A percentile compares a stretch with the other conserved stretches of the same genome.
Evolutionary conservation across 2,329 filamentous ascomycete genomes (phyloP).

Genomic region (Colletotrichum coccodes): DNA sequence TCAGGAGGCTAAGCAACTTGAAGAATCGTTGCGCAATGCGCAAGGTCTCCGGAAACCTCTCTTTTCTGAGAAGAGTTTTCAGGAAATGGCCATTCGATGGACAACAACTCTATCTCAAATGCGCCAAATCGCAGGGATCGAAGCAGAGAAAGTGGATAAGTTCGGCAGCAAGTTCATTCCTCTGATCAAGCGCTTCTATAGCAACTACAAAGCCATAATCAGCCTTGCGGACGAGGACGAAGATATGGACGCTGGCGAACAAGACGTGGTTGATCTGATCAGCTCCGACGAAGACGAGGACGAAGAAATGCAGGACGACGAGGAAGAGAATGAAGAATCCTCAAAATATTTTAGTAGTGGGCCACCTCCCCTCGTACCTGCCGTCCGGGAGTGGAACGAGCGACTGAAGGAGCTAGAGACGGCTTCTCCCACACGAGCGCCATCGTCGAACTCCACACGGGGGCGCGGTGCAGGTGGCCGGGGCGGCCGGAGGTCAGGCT

Average conservation of each 20-base stretch:
- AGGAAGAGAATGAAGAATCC: slow-evolving; percentile 50
- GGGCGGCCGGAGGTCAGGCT: slow-evolving; percentile 37
- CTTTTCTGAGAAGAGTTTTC: slow-evolving; percentile 76
- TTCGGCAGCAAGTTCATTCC: slow-evolving; percentile 71
- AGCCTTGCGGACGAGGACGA: slow-evolving; percentile 37
- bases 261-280: slow-evolving; percentile 66
- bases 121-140: slow-evolving; percentile 70
- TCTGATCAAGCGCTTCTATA: slow-evolving; percentile 61
- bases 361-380: slow-evolving; percentile 27
- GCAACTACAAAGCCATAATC: slow-evolving; percentile 62
- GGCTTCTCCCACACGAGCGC: slow-evolving; percentile 35
- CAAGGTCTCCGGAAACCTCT: slow-evolving; percentile 66
- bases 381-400: slow-evolving; percentile 40
- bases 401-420: slow-evolving; percentile 41
- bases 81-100: slow-evolving; percentile 78
- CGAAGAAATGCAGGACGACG: slow-evolving; percentile 46
- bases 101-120: slow-evolving; percentile 71
- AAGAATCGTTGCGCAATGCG: slow-evolving; percentile 70
- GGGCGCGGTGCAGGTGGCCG: slow-evolving; percentile 35
- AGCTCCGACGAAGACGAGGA: slow-evolving; percentile 53
- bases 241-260: slow-evolving; percentile 31
- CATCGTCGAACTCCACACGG: slow-evolving; percentile 14
- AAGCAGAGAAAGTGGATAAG: slow-evolving; percentile 67
- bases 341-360: slow-evolving; percentile 59
- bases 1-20: slow-evolving; percentile 65